These are phyloP conservation scores for Boletus semigastroideus DNA, from an alignment of 1,284 basidiomycete genomes.

Conservation along the genomic window DNA sequence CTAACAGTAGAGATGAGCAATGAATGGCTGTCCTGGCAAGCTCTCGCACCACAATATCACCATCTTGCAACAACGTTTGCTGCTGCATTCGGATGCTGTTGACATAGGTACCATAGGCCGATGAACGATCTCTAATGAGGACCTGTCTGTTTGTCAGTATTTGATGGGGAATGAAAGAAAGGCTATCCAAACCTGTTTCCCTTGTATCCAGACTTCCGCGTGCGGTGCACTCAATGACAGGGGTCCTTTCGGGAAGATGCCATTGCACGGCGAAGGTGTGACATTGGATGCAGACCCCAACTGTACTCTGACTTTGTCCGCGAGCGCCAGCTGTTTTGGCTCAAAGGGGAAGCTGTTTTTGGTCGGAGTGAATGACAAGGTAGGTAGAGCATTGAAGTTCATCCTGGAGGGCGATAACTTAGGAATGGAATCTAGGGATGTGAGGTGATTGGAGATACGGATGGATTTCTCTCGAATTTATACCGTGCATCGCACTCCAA, in stretches of 20 bases:
- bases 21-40: background rate
- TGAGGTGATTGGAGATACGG: background rate
- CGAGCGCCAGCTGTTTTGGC: slow-evolving; percentile 38
- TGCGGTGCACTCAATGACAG: slow-evolving; percentile 41
- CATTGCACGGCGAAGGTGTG: slow-evolving; percentile 34
- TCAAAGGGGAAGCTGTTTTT: slow-evolving; percentile 44
- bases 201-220: slow-evolving; percentile 44
- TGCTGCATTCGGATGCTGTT: slow-evolving; percentile 40
- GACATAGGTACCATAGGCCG: slow-evolving; percentile 45
- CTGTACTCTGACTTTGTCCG: slow-evolving; percentile 30
- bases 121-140: slow-evolving; percentile 43
- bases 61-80: slow-evolving; percentile 36
- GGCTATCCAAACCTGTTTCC: slow-evolving; percentile 36
- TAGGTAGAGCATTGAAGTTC: slow-evolving; percentile 29
- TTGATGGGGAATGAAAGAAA: background rate
- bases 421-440: background rate
- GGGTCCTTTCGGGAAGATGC: slow-evolving; percentile 37
- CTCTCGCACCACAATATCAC: slow-evolving; percentile 42
- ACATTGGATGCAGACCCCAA: slow-evolving; percentile 34
- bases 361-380: slow-evolving; percentile 37
- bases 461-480: slow-evolving; percentile 18
- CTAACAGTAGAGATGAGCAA: slow-evolving; percentile 25
- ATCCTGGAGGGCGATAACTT: slow-evolving; percentile 12
- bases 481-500: slow-evolving; percentile 14
- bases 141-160: slow-evolving; percentile 32